A percentile compares a stretch with the other conserved stretches of the same genome.
Conservation (phyloP, 768 basidiomycete species). For the Tylopilus subfusipes region DNA sequence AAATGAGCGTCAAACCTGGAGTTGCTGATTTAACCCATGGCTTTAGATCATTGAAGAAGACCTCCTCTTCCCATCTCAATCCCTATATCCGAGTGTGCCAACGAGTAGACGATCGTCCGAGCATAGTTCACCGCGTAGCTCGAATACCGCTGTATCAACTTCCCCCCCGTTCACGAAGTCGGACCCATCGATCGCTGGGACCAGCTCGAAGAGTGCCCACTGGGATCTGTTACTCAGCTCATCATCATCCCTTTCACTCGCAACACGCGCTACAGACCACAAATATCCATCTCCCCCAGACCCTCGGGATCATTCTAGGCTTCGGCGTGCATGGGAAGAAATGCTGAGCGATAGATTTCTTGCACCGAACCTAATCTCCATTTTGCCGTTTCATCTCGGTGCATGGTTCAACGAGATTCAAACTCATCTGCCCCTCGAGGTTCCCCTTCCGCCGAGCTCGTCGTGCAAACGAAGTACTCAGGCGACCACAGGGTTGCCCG, state of each 20-base stretch:
- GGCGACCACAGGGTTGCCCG: constrained; percentile 14
- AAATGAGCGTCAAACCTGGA: not conserved
- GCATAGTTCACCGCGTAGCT: constrained; percentile 27
- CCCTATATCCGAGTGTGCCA: constrained; percentile 4
- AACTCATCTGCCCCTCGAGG: constrained; percentile 44
- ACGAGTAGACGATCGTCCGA: constrained; percentile 15
- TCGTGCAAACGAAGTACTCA: constrained; percentile 18
- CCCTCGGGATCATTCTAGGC: constrained; percentile 59
- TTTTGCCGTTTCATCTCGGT: constrained; percentile 66
- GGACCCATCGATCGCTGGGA: constrained; percentile 18
- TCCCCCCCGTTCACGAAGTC: constrained; percentile 19
- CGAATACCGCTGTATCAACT: constrained; percentile 25
- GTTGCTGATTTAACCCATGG: constrained; percentile 3
- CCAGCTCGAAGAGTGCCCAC: constrained; percentile 13
- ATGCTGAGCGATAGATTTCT: constrained; percentile 63
- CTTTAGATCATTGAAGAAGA: constrained; percentile 72
- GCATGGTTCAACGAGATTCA: constrained; percentile 53
- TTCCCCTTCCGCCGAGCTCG: constrained; percentile 57
- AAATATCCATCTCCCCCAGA: constrained; percentile 30
- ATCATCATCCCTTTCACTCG: constrained; percentile 22
- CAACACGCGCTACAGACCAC: constrained; percentile 9
- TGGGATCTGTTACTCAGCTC: constrained; percentile 12
- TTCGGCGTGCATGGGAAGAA: constrained; percentile 62
- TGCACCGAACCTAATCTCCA: constrained; percentile 47
- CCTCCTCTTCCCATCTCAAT: constrained; percentile 57